phyloP scores from a whole-genome alignment of 148 eudicot genomes.

The Oxyria digyna region DNA sequence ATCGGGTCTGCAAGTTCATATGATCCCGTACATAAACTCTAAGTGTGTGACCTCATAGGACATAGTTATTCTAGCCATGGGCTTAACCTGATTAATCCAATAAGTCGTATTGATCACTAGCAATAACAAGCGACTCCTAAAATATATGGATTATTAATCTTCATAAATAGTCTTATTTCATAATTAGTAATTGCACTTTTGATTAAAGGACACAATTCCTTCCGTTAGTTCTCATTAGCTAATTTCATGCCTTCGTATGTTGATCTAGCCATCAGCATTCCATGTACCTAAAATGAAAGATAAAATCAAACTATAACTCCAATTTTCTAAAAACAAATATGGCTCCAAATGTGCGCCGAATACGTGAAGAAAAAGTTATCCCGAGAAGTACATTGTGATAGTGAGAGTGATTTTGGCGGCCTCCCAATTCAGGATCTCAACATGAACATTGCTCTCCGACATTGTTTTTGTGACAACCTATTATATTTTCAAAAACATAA shows the following conservation, averaged over 20 bases:
- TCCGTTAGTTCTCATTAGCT: constrained; percentile 55
- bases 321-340: neutral
- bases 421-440: constrained; percentile 81
- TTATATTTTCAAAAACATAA: neutral
- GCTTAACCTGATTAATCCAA: no score
- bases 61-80: no score
- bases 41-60: no score
- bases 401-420: constrained; percentile 71
- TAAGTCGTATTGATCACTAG: no score
- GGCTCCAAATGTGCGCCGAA: neutral
- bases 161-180: no score
- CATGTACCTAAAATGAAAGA: constrained; percentile 55
- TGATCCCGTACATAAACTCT: no score
- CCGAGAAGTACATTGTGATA: constrained; percentile 79
- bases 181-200: no score
- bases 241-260: constrained; percentile 89
- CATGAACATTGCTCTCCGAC: constrained; percentile 89
- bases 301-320: neutral
- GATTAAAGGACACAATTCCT: no score
- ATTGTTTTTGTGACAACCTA: constrained; percentile 81
- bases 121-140: no score
- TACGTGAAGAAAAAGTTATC: constrained; percentile 5
- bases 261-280: constrained; percentile 95
- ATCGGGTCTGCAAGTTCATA: no score
- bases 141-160: no score